phyloP scores from a whole-genome alignment of 164 flowering plant genomes.

The Umbellularia californica region DNA sequence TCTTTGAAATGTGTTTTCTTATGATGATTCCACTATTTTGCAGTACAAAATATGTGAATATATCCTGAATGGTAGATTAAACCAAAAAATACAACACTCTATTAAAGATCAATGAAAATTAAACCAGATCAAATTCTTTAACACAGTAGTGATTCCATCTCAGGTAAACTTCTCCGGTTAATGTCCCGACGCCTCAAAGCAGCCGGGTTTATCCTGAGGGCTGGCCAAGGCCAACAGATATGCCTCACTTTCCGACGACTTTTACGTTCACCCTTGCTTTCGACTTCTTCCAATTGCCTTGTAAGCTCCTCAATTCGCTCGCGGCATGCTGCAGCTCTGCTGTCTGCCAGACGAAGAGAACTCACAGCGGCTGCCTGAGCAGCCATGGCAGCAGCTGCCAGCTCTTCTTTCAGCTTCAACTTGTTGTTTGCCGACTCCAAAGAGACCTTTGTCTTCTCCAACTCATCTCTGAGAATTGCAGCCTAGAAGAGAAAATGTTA shows the following conservation, averaged over 20 bases:
- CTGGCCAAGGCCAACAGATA: constrained; percentile 78
- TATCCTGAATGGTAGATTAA: too few relatives aligned
- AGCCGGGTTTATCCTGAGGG: constrained; percentile 24
- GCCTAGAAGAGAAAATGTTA: constrained; percentile 27
- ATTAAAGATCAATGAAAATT: not conserved
- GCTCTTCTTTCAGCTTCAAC: constrained; percentile 67
- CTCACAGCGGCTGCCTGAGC: constrained; percentile 76
- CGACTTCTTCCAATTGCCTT: constrained; percentile 63
- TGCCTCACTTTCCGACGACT: constrained; percentile 38
- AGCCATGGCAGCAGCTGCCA: constrained; percentile 68
- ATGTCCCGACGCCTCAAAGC: constrained; percentile 18
- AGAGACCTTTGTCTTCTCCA: constrained; percentile 53
- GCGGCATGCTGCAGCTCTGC: constrained; percentile 43
- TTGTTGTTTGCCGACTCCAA: constrained; percentile 48
- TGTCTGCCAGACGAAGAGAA: constrained; percentile 68
- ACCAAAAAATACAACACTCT: too few relatives aligned
- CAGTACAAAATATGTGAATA: too few relatives aligned
- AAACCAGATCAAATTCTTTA: constrained; percentile 11
- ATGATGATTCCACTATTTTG: too few relatives aligned
- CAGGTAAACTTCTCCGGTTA: constrained; percentile 37
- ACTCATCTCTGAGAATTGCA: constrained; percentile 47
- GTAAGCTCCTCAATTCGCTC: constrained; percentile 61
- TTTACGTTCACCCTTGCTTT: constrained; percentile 28
- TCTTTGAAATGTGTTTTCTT: too few relatives aligned
- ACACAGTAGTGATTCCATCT: constrained; percentile 60